phyloP scores from a whole-genome alignment of 78 protist genomes.

The Dictyostelium purpureum region DNA sequence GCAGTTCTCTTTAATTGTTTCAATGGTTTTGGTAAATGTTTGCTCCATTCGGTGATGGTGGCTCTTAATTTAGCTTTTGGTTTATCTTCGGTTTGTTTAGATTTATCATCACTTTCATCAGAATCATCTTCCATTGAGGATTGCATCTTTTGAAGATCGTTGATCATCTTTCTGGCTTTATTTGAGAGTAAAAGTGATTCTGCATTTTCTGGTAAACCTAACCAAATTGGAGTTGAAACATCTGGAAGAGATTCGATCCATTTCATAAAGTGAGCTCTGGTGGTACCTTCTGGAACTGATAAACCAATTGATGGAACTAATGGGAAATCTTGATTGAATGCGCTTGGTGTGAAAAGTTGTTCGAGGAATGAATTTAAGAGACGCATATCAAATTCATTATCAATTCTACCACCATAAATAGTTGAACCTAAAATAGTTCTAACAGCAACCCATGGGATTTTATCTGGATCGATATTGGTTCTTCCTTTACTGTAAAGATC shows the following conservation, averaged over 20 bases:
- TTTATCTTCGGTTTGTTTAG: slow-evolving; percentile 54
- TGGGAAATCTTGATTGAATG: slow-evolving; percentile 68
- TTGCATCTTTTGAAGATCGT: slow-evolving; percentile 65
- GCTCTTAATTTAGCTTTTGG: slow-evolving; percentile 35
- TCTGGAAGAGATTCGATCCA: slow-evolving; percentile 88
- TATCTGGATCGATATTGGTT: slow-evolving; percentile 76
- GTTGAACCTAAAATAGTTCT: slow-evolving; percentile 80
- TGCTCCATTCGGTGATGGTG: slow-evolving; percentile 47
- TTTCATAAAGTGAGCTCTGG: slow-evolving; percentile 42
- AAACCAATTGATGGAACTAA: slow-evolving; percentile 50
- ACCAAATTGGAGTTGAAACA: slow-evolving; percentile 89
- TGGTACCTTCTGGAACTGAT: slow-evolving; percentile 75
- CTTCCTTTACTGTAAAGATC: slow-evolving; percentile 77
- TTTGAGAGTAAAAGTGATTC: slow-evolving; percentile 80
- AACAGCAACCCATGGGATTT: slow-evolving; percentile 94
- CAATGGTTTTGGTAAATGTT: slow-evolving; percentile 72
- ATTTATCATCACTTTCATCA: background rate
- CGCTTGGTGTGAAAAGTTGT: slow-evolving; percentile 76
- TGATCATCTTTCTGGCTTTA: slow-evolving; percentile 34
- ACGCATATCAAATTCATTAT: slow-evolving; percentile 95
- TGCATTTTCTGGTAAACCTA: slow-evolving; percentile 92
- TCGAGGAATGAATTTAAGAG: slow-evolving; percentile 87
- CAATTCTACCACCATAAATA: slow-evolving; percentile 95
- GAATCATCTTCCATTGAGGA: slow-evolving; percentile 56
- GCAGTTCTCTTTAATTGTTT: slow-evolving; percentile 77